A percentile compares a stretch with the other conserved stretches of the same genome.
Conservation (phyloP, 306 rosid genomes). For the Sesbania bispinosa region DNA sequence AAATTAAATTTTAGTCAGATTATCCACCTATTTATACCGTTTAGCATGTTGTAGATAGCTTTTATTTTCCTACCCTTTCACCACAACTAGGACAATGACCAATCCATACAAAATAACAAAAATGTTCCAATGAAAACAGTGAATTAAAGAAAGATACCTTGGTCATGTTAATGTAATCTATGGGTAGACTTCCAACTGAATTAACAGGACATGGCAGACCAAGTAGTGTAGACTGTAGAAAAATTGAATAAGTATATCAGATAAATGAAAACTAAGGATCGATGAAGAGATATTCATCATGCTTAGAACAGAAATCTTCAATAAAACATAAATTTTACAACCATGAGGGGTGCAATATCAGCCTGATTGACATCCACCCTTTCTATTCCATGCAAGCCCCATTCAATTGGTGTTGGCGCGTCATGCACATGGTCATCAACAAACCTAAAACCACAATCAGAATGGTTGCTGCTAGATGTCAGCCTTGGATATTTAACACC, state of each 20-base stretch:
- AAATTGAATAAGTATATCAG: conserved; percentile 34
- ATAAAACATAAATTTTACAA: conserved; percentile 25
- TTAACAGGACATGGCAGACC: conserved; percentile 87
- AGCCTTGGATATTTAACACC: conserved; percentile 79
- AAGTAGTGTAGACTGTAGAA: conserved; percentile 76
- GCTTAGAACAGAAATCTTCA: background rate
- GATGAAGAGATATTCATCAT: background rate
- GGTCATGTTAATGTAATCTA: conserved; percentile 59
- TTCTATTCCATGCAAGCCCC: conserved; percentile 81
- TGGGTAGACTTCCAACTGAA: conserved; percentile 86
- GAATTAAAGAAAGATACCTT: conserved; percentile 48
- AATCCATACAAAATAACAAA: background rate
- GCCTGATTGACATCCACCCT: conserved; percentile 96
- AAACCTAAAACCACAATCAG: conserved; percentile 66
- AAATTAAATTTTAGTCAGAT: conserved; percentile 20
- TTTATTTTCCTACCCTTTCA: conserved; percentile 5
- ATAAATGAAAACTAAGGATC: conserved; percentile 23
- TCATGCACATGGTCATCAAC: conserved; percentile 84
- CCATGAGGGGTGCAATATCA: conserved; percentile 93
- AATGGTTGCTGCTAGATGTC: conserved; percentile 63
- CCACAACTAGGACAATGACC: conserved; percentile 2
- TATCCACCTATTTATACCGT: conserved; percentile 6
- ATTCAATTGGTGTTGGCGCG: conserved; percentile 69
- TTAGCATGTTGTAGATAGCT: background rate
- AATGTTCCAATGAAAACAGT: conserved; percentile 3